Evolutionary conservation across 768 basidiomycete genomes (phyloP), one percentile per base, ranked within the genome.

Genomic region (Tulasnella sp.): DNA sequence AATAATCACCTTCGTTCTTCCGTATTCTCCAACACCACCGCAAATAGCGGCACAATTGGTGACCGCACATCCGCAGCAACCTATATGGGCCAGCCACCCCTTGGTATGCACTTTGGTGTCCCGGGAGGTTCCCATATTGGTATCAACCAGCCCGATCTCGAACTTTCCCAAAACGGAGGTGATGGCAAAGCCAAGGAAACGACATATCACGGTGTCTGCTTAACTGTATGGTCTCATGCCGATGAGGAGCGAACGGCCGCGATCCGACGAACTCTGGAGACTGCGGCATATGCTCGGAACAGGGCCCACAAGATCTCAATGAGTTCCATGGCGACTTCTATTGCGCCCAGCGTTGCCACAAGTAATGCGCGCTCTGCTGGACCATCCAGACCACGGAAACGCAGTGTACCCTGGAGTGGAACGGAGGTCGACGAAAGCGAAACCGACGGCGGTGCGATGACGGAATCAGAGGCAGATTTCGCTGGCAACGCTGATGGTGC

Each of bases 141-240:
- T 21, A 27, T 54, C 17, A 14, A 35, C 14, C 35, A 36, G 6
- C 36, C 52, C 1, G 52, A 40, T 12, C 27, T 54, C 4, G 52
- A 54, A 36, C n/a, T 54, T 27, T 29, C 19, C 25, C 12, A 25
- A n/a, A 25, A 19, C 36, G 36, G 29, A 15, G 21, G 37, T 17
- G 29, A 40, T 21, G 37, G 11, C 35, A 27, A 41, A 21, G 31
- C 55, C 14, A 55, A 60, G 15, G 63, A 64, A 31, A 62, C 88
- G 60, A 82, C 84, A 7, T 94, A 89, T 67, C 81, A 96, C 65
- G 91, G 90, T 45, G 90, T 94, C 35, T 90, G 89, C 63, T 75
- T 98, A 59, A 91, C 90, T 1, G 89, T 96, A 1, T 98, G 91
- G 91, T 90, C 87, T 3, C 91, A 93, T 65, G 91, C 91, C 17